These are phyloP conservation scores for Peltaster fructicola DNA, from an alignment of 2,329 filamentous ascomycete species.

Conservation along the genomic window DNA sequence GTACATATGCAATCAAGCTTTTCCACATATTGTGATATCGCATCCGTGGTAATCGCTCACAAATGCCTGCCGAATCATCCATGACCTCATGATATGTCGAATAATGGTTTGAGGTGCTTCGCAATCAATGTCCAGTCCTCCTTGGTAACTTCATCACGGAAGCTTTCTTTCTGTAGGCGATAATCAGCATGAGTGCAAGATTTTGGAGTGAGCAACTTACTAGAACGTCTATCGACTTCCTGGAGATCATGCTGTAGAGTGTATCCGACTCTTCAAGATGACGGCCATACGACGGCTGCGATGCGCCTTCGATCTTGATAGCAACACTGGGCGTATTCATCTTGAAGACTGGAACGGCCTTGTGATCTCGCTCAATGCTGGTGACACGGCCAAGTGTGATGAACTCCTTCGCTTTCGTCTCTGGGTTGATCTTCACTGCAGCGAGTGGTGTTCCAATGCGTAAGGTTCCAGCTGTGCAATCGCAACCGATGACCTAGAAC, in stretches of 20 bases:
- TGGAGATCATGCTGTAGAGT: slow-evolving; percentile 74
- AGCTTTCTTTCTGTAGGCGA: slow-evolving; percentile 96
- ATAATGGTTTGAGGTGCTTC: slow-evolving; percentile 74
- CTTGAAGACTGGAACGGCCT: slow-evolving; percentile 80
- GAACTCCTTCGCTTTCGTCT: slow-evolving; percentile 68
- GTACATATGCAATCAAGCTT: no score
- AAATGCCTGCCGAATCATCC: no score
- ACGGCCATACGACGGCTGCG: slow-evolving; percentile 86
- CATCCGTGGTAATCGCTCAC: no score
- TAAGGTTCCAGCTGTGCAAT: slow-evolving; percentile 80
- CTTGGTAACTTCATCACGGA: slow-evolving; percentile 67
- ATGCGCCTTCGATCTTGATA: slow-evolving; percentile 86
- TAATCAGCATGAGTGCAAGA: no score
- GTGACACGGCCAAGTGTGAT: slow-evolving; percentile 81
- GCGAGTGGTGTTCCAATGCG: slow-evolving; percentile 79
- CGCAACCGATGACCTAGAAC: slow-evolving; percentile 88
- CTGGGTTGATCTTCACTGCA: slow-evolving; percentile 63
- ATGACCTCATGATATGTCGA: slow-evolving; percentile 45
- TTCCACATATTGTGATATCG: no score
- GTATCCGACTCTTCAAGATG: slow-evolving; percentile 84
- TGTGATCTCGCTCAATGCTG: slow-evolving; percentile 94
- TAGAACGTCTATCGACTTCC: slow-evolving; percentile 81
- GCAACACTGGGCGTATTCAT: slow-evolving; percentile 94
- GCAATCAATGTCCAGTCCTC: slow-evolving; percentile 92
- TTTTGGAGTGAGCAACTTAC: no score